These are phyloP conservation scores for Suillus placidus DNA, from an alignment of 768 basidiomycete genomes.

Conservation along the genomic window DNA sequence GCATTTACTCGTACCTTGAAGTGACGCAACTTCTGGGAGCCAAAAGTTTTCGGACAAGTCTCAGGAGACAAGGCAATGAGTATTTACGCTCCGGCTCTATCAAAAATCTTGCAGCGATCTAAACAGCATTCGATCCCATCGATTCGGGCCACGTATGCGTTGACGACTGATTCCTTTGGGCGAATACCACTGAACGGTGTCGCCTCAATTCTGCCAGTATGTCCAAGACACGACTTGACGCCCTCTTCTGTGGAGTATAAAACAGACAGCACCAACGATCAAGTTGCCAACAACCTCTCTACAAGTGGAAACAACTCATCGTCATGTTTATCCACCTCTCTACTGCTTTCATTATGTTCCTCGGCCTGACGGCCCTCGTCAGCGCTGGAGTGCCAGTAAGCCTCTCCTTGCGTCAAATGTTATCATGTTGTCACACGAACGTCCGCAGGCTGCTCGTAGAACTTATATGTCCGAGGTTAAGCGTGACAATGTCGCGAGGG, in stretches of 20 bases:
- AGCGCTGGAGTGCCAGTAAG: neutral
- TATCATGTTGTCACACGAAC: neutral
- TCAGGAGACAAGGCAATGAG: no score
- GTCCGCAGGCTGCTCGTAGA: neutral
- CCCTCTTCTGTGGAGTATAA: neutral
- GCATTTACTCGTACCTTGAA: no score
- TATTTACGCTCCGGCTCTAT: no score
- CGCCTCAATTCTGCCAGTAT: neutral
- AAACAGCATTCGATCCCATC: neutral
- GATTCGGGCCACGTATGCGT: neutral
- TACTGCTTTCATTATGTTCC: neutral
- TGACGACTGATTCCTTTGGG: neutral
- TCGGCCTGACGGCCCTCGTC: neutral
- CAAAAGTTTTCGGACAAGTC: no score
- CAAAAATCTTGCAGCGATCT: neutral
- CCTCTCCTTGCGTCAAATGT: neutral
- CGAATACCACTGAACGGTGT: neutral
- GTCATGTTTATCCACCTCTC: neutral
- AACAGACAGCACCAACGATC: neutral
- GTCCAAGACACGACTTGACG: neutral
- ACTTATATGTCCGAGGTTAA: no score
- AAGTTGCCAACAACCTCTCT: neutral
- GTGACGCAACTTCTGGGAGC: no score
- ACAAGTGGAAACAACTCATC: neutral
- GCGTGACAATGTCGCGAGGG: neutral